Evolutionary conservation across 345 rosid genomes (phyloP), one percentile per base, ranked within the genome.

Genomic region (Clarkia xantiana): DNA sequence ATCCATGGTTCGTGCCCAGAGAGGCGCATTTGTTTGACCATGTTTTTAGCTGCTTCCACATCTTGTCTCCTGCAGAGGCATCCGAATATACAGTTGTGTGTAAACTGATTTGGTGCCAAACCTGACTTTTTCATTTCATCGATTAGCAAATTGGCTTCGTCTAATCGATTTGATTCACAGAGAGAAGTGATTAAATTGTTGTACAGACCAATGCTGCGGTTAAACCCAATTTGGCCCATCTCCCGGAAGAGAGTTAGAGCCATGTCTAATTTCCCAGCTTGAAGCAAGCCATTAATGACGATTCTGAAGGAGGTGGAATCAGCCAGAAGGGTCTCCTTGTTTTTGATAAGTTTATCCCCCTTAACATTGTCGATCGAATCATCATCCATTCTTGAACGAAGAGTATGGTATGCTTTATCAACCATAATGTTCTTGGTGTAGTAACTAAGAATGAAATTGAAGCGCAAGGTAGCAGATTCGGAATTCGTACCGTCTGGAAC

Each of bases 1-100:
- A 76, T 70, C 86, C 87, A 89, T 11, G 97, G 97, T 62, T 75
- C 71, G 34, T 73, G 78, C 53, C 94, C 95, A 66, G 75, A 63
- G 52, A 69, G 23, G 14, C 84, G 84, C 97, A 89, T 82, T 63
- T 59, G 71, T 72, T 66, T 84, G 55, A 78, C 56, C 42, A 78
- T 40, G 62, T 62, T 71, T 25, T 80, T 56, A 45, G 97, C 83
- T 62, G 81, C 86, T 41, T 57, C 62, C 51, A 67, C 67, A 54
- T 89, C 76, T 42, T 58, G 63, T 66, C 55, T 82, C 60, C 58
- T 74, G 75, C 93, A 76, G 42, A 89, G 69, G 60, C 86, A 78
- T 44, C 94, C 83, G 49, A 65, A 80, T 43, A 89, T 72, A 54
- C 74, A 64, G 47, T 89, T 84, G 67, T 62, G 67, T 0, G 93